Percentiles rank a stretch among this genome's conserved stretches.
Evolutionary conservation across 2,329 filamentous ascomycete genomes (phyloP).

Genomic region (Pezicula neosporulosa): DNA sequence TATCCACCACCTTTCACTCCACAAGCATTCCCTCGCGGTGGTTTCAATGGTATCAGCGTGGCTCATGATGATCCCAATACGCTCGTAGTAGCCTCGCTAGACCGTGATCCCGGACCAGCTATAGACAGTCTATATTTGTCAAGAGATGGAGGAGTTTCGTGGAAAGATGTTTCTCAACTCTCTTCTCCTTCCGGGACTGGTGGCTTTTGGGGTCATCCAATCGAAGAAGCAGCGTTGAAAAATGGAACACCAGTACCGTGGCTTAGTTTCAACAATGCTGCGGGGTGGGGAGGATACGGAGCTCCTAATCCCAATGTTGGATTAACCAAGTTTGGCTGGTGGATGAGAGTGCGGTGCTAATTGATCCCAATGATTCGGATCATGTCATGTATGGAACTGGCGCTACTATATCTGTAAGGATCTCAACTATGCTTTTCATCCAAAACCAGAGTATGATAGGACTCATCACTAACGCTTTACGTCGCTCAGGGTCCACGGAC

Average conservation of each 20-base stretch:
- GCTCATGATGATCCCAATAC: conserved; percentile 11
- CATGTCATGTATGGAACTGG: conserved; percentile 58
- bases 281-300: conserved; percentile 11
- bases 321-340: conserved; percentile 44
- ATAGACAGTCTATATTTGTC: conserved; percentile 12
- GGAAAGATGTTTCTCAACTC: conserved; percentile 12
- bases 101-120: conserved; percentile 13
- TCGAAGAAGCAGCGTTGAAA: conserved; percentile 7
- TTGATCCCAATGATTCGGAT: conserved; percentile 52
- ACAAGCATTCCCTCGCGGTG: conserved; percentile 12
- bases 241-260: conserved; percentile 12
- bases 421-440: too few relatives aligned
- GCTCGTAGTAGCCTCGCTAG: conserved; percentile 10
- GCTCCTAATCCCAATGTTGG: conserved; percentile 10
- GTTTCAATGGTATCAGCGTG: conserved; percentile 10
- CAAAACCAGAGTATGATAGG: too few relatives aligned
- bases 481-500: conserved; percentile 30
- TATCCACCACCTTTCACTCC: conserved; percentile 10
- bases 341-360: conserved; percentile 54
- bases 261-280: conserved; percentile 11
- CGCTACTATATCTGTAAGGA: conserved; percentile 37
- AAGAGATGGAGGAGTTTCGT: conserved; percentile 9
- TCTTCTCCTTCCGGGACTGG: conserved; percentile 5
- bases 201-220: conserved; percentile 11
- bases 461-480: too few relatives aligned